Evolutionary conservation across 73 alveolate species (phyloP).

Genomic region (Durusdinium trenchii): DNA sequence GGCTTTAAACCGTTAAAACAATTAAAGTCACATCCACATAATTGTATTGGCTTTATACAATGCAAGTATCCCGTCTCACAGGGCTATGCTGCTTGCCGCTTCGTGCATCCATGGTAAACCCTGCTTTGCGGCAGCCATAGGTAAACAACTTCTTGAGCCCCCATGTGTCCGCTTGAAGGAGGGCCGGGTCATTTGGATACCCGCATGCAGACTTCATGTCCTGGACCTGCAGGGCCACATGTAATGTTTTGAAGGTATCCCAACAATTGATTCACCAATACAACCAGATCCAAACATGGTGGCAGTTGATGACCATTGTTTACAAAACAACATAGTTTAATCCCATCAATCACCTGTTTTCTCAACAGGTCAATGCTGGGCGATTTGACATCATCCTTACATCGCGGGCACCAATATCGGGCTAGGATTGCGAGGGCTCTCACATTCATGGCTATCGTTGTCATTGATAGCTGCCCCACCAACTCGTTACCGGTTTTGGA

Average conservation of each 20-base stretch:
- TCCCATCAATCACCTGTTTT: background rate
- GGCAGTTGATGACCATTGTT: background rate
- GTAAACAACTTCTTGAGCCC: constrained; percentile 20
- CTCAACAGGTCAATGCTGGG: background rate
- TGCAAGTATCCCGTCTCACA: background rate
- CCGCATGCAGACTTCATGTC: background rate
- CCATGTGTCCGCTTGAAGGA: background rate
- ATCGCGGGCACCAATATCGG: background rate
- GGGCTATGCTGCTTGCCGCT: background rate
- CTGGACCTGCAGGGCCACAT: background rate
- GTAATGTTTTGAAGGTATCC: background rate
- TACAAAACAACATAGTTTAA: background rate
- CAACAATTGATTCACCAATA: background rate
- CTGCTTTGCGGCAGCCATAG: constrained; percentile 41
- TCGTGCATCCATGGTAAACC: no score
- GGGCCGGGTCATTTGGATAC: background rate
- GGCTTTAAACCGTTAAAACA: background rate
- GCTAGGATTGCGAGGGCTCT: background rate
- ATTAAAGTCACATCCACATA: background rate
- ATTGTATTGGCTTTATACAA: background rate
- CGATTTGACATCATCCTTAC: background rate
- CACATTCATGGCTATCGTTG: background rate
- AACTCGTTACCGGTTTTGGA: background rate
- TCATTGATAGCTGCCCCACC: background rate
- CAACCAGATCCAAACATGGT: background rate